Base-by-base conservation (phyloP, 176 grass and related monocot species). In the Carex kokanica region DNA sequence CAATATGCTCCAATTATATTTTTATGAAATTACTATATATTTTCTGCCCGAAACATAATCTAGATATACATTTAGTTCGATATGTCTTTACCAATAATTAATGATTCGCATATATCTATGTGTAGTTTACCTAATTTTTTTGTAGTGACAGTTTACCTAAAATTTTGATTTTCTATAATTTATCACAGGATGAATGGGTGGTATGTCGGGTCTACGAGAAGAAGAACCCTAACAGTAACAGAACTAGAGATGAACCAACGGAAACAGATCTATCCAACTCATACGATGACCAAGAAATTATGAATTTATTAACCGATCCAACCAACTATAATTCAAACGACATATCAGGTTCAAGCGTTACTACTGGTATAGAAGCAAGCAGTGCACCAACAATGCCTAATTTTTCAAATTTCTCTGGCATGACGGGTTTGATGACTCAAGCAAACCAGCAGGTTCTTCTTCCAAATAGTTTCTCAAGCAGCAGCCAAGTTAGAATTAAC, bases 171-270 rank as follows among this genome's bases (percentile, higher is more conserved):
- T 73, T 25, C 8, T 77, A 8, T 47, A 21, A 47, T 17, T 59
- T 29, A 40, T 68, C n/a, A 17, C 47, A 92, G 91, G 91, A 88
- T 32, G 88, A 88, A 27, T 92, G 91, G 91, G 91, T 92, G 0
- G 88, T 92, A 43, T 92, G 91, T 75, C 89, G 84, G 85, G 83
- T 92, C 10, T 85, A 85, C 60, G 74, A 90, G 68, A 92, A 92
- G 57, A 87, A 83, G 27, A 82, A 14, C 7, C 43, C 84, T 40
- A 79, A 20, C 55, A 79, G 77, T 49, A 47, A 55, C 51, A 78
- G 27, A 27, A 65, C 2, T 49, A 49, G 81, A 84, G 38, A 18
- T 40, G 56, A 85, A 81, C 29, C 73, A 7, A 69, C 60, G 13
- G 88, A 82, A 47, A 64, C 86, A 18, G 82, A 85, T 9, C 86